Evolutionary conservation across 768 basidiomycete genomes (phyloP).

Genomic region (Chalciporus pseudorubinellus): DNA sequence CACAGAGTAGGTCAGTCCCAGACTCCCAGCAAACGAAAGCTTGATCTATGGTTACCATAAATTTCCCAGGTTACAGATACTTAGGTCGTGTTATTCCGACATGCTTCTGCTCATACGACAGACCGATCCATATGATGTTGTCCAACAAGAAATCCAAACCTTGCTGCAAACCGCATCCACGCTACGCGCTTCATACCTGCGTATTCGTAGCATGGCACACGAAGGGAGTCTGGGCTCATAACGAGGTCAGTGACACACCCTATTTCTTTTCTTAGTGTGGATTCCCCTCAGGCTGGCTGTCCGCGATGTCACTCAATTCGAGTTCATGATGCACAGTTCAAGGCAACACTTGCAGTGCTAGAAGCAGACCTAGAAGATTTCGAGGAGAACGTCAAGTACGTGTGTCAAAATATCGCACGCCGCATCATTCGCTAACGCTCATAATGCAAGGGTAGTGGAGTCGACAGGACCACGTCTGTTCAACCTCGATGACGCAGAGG

Average conservation of each 20-base stretch:
- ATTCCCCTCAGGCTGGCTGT: no score
- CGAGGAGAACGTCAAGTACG: conserved; percentile 90
- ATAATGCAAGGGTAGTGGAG: conserved; percentile 71
- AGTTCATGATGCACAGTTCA: conserved; percentile 47
- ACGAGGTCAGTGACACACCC: conserved; percentile 55
- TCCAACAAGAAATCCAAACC: conserved; percentile 77
- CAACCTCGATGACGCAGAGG: conserved; percentile 77
- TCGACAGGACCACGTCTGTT: conserved; percentile 80
- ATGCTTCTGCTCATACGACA: no score
- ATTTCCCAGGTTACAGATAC: no score
- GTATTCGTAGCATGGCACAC: conserved; percentile 72
- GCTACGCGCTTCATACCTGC: conserved; percentile 70
- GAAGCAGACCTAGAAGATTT: conserved; percentile 90
- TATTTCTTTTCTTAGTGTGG: no score
- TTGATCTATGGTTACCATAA: no score
- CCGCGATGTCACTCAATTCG: not conserved
- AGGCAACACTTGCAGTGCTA: conserved; percentile 70
- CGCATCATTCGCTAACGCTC: conserved; percentile 2
- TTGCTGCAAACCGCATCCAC: conserved; percentile 71
- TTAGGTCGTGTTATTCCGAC: no score
- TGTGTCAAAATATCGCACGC: not conserved
- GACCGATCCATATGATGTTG: conserved; percentile 83
- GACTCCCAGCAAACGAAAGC: no score
- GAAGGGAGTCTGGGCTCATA: conserved; percentile 74
- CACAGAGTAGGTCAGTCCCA: no score